These are phyloP conservation scores for Tarenaya hassleriana DNA, from an alignment of 345 rosid genomes.

Conservation along the genomic window DNA sequence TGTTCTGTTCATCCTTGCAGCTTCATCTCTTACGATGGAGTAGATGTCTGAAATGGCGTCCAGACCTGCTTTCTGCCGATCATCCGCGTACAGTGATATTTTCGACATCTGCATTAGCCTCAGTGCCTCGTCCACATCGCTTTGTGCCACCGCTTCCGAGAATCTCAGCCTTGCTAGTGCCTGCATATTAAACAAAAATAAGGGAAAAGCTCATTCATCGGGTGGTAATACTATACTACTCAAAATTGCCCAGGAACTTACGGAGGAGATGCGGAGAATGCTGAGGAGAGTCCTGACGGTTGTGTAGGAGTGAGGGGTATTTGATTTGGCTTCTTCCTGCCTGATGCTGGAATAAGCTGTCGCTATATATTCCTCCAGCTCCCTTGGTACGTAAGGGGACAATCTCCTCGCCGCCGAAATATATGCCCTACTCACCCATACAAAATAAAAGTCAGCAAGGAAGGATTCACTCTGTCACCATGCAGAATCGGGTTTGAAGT, in stretches of 20 bases:
- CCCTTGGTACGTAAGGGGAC: slow-evolving; percentile 76
- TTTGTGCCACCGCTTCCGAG: slow-evolving; percentile 91
- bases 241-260: slow-evolving; percentile 35
- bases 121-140: slow-evolving; percentile 97
- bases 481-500: too few species aligned
- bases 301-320: slow-evolving; percentile 87
- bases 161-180: slow-evolving; percentile 94
- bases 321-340: slow-evolving; percentile 92
- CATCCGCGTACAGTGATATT: slow-evolving; percentile 91
- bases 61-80: slow-evolving; percentile 78
- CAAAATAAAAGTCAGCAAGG: too few species aligned
- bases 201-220: too few species aligned
- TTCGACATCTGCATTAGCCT: slow-evolving; percentile 98
- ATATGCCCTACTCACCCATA: slow-evolving; percentile 84
- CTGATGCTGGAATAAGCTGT: slow-evolving; percentile 87
- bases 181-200: slow-evolving; percentile 29
- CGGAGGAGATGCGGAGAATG: slow-evolving; percentile 92
- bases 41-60: slow-evolving; percentile 97
- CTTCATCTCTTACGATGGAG: slow-evolving; percentile 93
- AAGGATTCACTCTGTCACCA: too few species aligned
- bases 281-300: slow-evolving; percentile 92
- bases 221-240: too few species aligned
- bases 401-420: slow-evolving; percentile 89
- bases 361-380: slow-evolving; percentile 88
- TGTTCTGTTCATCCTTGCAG: slow-evolving; percentile 73